Evolutionary conservation across 1,284 basidiomycete species (phyloP).

Genomic region (Microbotryum violaceum): DNA sequence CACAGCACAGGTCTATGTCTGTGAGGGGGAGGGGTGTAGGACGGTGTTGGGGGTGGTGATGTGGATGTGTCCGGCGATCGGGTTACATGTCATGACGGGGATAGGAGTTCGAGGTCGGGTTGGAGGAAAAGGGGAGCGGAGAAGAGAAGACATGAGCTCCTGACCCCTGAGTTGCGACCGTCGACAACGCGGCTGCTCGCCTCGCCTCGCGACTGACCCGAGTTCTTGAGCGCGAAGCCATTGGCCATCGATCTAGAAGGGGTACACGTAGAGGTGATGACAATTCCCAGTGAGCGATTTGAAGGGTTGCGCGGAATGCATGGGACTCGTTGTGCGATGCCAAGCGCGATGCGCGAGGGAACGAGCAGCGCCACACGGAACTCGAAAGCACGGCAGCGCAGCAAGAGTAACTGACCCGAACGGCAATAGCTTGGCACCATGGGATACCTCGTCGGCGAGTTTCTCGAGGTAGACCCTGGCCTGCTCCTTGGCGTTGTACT

Average conservation of each 20-base stretch:
- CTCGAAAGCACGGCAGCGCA: not conserved
- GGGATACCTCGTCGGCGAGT: slow-evolving; percentile 88
- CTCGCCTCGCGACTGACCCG: slow-evolving; percentile 53
- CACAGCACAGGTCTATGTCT: slow-evolving; percentile 98
- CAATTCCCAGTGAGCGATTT: too few relatives aligned
- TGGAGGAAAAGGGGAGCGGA: not conserved
- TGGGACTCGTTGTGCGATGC: too few relatives aligned
- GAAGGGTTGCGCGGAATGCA: too few relatives aligned
- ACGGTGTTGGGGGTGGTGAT: too few relatives aligned
- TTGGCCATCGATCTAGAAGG: slow-evolving; percentile 57
- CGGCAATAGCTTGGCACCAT: slow-evolving; percentile 78
- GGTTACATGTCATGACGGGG: too few relatives aligned
- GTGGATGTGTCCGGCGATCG: too few relatives aligned
- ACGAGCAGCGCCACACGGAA: too few relatives aligned
- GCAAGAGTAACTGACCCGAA: slow-evolving; percentile 60
- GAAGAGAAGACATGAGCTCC: not conserved
- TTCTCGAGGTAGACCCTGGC: slow-evolving; percentile 88
- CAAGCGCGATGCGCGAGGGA: too few relatives aligned
- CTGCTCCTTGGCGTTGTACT: slow-evolving; percentile 82
- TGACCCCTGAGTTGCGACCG: too few relatives aligned
- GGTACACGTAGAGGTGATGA: not conserved
- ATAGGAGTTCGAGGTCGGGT: too few relatives aligned
- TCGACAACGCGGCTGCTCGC: too few relatives aligned
- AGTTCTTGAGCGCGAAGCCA: slow-evolving; percentile 88
- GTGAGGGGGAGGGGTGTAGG: slow-evolving; percentile 2